Conservation (phyloP, 2,329 filamentous ascomycete genomes). For the Zasmidium citrigriseum region DNA sequence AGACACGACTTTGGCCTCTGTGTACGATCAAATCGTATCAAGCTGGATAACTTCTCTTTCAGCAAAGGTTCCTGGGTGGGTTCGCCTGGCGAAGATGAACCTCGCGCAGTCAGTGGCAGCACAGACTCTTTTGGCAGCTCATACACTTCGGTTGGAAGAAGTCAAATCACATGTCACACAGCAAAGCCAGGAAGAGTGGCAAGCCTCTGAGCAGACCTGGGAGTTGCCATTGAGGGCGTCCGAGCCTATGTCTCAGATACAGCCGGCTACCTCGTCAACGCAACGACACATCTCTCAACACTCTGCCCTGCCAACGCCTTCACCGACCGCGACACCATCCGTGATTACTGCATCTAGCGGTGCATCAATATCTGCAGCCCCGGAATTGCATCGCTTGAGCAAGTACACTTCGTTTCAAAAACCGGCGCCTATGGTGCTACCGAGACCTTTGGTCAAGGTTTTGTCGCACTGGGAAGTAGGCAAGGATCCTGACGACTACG, state of each 20-base stretch:
- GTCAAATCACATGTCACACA: background rate
- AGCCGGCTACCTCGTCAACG: constrained; percentile 1
- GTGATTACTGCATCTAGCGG: constrained; percentile 28
- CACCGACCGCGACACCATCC: constrained; percentile 33
- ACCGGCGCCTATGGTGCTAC: constrained; percentile 24
- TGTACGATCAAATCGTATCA: constrained; percentile 28
- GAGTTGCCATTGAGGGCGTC: constrained; percentile 19
- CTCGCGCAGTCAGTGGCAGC: constrained; percentile 33
- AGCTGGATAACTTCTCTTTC: constrained; percentile 28
- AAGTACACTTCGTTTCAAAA: constrained; percentile 40
- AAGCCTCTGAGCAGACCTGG: constrained; percentile 6
- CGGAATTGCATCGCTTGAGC: constrained; percentile 36
- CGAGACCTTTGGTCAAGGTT: constrained; percentile 37
- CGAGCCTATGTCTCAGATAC: background rate
- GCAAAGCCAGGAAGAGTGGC: constrained; percentile 3
- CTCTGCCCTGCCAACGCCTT: constrained; percentile 32
- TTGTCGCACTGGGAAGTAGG: constrained; percentile 46
- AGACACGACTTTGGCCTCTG: constrained; percentile 1
- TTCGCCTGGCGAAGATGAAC: constrained; percentile 35
- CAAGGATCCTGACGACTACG: constrained; percentile 40
- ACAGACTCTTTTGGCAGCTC: constrained; percentile 40
- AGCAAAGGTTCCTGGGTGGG: constrained; percentile 24
- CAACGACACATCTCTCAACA: constrained; percentile 12
- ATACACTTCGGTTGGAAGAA: constrained; percentile 17
- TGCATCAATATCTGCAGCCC: constrained; percentile 28